phyloP scores from a whole-genome alignment of 2,329 filamentous ascomycete species.

The Metarhizium album region DNA sequence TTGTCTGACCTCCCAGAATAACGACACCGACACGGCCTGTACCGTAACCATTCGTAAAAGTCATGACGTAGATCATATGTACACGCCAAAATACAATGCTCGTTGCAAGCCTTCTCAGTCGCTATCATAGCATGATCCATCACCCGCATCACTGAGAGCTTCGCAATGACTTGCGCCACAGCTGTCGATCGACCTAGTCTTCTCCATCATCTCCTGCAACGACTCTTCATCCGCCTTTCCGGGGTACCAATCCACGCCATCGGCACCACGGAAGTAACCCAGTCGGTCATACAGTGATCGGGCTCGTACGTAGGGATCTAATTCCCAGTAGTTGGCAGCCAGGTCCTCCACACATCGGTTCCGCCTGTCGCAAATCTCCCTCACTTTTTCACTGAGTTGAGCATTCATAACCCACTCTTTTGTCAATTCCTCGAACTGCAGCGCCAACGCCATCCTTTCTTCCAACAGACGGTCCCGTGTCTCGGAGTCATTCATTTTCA shows the following conservation, averaged over 20 bases:
- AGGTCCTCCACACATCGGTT: slow-evolving; percentile 48
- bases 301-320: slow-evolving; percentile 74
- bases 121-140: slow-evolving; percentile 1
- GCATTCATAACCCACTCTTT: slow-evolving; percentile 51
- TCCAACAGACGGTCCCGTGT: slow-evolving; percentile 50
- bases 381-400: slow-evolving; percentile 26
- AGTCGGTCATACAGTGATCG: slow-evolving; percentile 66
- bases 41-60: background rate
- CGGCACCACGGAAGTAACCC: slow-evolving; percentile 54
- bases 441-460: slow-evolving; percentile 49
- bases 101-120: background rate
- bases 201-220: slow-evolving; percentile 1
- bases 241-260: slow-evolving; percentile 56
- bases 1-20: background rate
- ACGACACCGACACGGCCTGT: too few species aligned
- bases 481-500: slow-evolving; percentile 48
- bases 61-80: background rate
- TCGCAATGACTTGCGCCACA: background rate
- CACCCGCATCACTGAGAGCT: background rate
- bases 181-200: background rate
- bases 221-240: slow-evolving; percentile 1
- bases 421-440: slow-evolving; percentile 61
- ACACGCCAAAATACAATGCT: background rate
- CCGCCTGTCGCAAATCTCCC: slow-evolving; percentile 41
- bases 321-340: slow-evolving; percentile 65